Conservation (phyloP, 2,329 filamentous ascomycete species). For the Hypomyces perniciosus region DNA sequence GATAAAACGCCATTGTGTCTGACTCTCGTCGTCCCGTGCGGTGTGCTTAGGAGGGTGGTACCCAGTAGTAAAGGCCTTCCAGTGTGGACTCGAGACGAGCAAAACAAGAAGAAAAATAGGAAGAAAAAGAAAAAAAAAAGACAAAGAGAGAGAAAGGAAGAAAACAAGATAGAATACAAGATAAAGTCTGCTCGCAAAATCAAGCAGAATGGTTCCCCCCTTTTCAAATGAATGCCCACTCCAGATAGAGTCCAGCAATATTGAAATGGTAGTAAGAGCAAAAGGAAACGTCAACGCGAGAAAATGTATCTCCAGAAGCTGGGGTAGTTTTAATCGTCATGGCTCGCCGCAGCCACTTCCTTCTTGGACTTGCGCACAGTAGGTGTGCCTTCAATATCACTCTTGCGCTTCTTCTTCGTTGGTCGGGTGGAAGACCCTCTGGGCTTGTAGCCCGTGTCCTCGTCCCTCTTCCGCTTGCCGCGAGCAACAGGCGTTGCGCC, state of each 20-base stretch:
- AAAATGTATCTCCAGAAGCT: neutral
- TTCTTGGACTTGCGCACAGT: constrained; percentile 32
- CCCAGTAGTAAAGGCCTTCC: too few species aligned
- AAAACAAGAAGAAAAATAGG: neutral
- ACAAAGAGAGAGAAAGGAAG: neutral
- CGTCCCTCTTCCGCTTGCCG: constrained; percentile 51
- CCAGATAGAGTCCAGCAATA: too few species aligned
- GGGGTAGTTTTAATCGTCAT: constrained; percentile 24
- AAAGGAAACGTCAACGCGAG: too few species aligned
- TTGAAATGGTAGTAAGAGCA: too few species aligned
- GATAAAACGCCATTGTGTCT: neutral
- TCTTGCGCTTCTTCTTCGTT: constrained; percentile 55
- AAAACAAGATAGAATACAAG: neutral
- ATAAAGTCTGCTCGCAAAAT: neutral
- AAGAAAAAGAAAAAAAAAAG: neutral
- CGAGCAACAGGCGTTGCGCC: constrained; percentile 28
- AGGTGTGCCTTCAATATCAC: constrained; percentile 37
- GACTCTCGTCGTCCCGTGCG: neutral
- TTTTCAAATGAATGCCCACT: too few species aligned
- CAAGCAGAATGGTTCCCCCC: too few species aligned
- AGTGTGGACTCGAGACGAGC: neutral
- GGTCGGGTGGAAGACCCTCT: constrained; percentile 50
- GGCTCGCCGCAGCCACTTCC: constrained; percentile 20
- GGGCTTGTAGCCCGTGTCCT: constrained; percentile 54
- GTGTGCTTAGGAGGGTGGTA: too few species aligned